These are phyloP conservation scores for Starmerella potacharoeniae DNA, from an alignment of 805 yeast species.

Conservation along the genomic window DNA sequence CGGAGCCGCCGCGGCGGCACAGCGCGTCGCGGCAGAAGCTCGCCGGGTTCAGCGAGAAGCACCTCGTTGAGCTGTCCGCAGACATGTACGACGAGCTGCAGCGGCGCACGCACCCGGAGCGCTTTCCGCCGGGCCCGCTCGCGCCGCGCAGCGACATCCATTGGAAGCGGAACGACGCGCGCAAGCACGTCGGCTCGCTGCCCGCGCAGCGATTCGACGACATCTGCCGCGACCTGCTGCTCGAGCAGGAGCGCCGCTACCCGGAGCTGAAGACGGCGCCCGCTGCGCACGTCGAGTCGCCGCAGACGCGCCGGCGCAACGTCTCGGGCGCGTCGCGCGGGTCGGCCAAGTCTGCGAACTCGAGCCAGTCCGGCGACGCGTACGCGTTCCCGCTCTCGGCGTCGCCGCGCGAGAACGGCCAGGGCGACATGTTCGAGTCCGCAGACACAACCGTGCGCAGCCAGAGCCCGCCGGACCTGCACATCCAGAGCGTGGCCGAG, in stretches of 20 bases:
- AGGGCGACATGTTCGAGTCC: background rate
- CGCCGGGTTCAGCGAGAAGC: constrained; percentile 44
- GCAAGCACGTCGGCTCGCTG: constrained; percentile 77
- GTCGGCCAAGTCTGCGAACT: background rate
- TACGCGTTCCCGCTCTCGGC: constrained; percentile 2
- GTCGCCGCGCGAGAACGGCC: constrained; percentile 1
- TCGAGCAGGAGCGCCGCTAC: constrained; percentile 70
- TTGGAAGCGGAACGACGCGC: constrained; percentile 89
- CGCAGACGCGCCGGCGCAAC: background rate
- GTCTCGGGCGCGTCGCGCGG: background rate
- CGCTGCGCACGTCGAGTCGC: background rate
- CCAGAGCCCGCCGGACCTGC: constrained; percentile 7
- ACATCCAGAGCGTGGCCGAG: constrained; percentile 26
- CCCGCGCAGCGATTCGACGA: constrained; percentile 78
- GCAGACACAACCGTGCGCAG: background rate
- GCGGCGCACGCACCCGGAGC: constrained; percentile 46
- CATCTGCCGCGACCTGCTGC: constrained; percentile 77
- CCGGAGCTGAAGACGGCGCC: constrained; percentile 32
- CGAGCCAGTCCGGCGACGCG: background rate
- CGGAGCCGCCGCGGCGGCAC: constrained; percentile 8
- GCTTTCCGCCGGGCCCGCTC: constrained; percentile 41
- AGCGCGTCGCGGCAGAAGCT: constrained; percentile 36
- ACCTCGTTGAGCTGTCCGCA: constrained; percentile 80
- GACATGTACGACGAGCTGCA: constrained; percentile 90
- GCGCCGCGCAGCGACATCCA: constrained; percentile 67